Evolutionary conservation across 1,284 basidiomycete species (phyloP), one percentile per base, ranked within the genome.

Genomic region (Exobasidium rhododendri): DNA sequence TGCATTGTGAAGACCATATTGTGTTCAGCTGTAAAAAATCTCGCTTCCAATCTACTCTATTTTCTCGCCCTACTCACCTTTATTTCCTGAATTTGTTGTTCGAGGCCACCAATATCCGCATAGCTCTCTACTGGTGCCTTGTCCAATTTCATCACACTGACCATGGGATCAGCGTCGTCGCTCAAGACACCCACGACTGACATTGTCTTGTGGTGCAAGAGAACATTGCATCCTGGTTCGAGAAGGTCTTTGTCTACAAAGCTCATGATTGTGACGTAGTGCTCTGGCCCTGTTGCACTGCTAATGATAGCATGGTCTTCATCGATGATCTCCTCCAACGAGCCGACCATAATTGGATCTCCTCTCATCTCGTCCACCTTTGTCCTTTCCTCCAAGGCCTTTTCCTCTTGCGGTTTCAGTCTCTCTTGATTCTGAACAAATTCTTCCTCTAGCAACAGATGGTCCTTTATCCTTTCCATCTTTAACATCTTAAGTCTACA

Each of bases 261-360:
- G 67, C 89, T 92, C 90, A 97, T 92, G 81, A 98, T 97, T 49
- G 92, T 89, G 69, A 99, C 96, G 80, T 99, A 99, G 82, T 89
- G 94, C 81, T 98, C 96, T 31, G 94, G 94, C 1, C 96, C 94
- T 44, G 91, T 92, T 20, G 92, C 87, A 10, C 91, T 91, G 80
- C 91, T 94, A 75, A 99, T 89, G 80, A 99, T 97, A 22, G 96
- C 94, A 80, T 98, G 96, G 85, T 99, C 96, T 83, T 99, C 96
- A 84, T 98, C 96, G 78, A 99, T 96, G 74, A 99, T 97, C 82
- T 99, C 96, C 82, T 98, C 96, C 73, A 99, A 84, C 0, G 93
- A 92, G 40, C 96, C 96, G 58, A 99, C 92, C 13, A 89, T 90
- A 92, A 99, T 97, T 4, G 96, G 96, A 56, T 87, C 90, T 22